Conservation (phyloP, 192 early-diverging fungal genomes). For the Phycomyces nitens region DNA sequence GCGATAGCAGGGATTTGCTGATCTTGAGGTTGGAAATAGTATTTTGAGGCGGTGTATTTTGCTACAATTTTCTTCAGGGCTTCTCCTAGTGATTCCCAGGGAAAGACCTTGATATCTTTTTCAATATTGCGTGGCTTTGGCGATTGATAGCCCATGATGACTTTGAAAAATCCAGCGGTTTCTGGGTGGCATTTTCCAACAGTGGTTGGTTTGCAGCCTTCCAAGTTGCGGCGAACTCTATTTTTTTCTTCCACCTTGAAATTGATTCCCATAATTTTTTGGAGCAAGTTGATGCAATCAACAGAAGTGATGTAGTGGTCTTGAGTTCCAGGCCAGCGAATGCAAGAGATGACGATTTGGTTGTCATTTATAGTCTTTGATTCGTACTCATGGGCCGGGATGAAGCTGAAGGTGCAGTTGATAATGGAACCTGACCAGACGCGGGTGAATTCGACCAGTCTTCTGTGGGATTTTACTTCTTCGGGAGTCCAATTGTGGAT, state of each 20-base stretch:
- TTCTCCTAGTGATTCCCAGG: conserved; percentile 64
- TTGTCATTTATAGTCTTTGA: neutral
- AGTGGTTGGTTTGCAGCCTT: conserved; percentile 72
- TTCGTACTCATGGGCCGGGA: conserved; percentile 48
- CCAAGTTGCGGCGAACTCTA: conserved; percentile 79
- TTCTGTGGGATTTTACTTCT: conserved; percentile 60
- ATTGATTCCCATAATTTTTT: conserved; percentile 64
- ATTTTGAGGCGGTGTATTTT: conserved; percentile 51
- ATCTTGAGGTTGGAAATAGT: too few species aligned
- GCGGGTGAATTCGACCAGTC: conserved; percentile 74
- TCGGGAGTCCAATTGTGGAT: conserved; percentile 61
- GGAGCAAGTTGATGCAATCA: conserved; percentile 70
- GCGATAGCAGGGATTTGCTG: too few species aligned
- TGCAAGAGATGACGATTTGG: conserved; percentile 59
- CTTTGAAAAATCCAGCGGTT: conserved; percentile 67
- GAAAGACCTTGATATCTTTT: conserved; percentile 85
- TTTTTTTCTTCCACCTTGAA: conserved; percentile 82
- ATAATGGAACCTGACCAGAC: conserved; percentile 57
- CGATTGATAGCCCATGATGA: conserved; percentile 76
- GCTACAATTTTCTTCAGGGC: conserved; percentile 75
- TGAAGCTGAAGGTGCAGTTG: conserved; percentile 61
- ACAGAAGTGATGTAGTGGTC: conserved; percentile 76
- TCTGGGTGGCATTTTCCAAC: conserved; percentile 72
- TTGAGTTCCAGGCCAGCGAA: conserved; percentile 69
- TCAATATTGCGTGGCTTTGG: conserved; percentile 85